Evolutionary conservation across 768 basidiomycete species (phyloP).

Genomic region (Lactifluus echinatus): DNA sequence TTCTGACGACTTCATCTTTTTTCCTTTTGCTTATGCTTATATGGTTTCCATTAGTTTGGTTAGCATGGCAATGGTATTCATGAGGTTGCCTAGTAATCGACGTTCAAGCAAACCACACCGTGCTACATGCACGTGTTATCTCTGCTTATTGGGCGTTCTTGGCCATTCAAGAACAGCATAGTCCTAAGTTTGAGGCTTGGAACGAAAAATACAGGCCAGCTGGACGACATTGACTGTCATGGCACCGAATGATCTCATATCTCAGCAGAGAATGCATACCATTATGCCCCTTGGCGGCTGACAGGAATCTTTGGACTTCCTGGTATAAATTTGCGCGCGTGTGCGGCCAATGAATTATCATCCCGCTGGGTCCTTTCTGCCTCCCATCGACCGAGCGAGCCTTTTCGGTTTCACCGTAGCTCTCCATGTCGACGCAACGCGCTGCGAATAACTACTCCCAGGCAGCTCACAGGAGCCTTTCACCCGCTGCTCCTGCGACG

Average conservation of each 20-base stretch:
- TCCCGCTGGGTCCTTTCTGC: neutral
- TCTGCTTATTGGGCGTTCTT: neutral
- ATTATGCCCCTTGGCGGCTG: neutral
- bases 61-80: slow-evolving; percentile 1
- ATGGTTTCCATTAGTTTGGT: neutral
- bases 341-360: neutral
- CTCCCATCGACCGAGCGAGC: neutral
- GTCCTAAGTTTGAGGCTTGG: neutral
- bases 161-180: neutral
- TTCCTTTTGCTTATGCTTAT: neutral
- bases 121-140: neutral
- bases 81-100: neutral
- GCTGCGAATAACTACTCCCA: neutral
- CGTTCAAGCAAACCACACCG: neutral
- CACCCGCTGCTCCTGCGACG: neutral
- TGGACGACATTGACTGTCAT: neutral
- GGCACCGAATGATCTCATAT: neutral
- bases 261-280: neutral
- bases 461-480: neutral
- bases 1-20: neutral
- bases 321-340: neutral
- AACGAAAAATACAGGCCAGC: neutral
- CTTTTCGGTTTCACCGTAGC: neutral
- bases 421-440: neutral
- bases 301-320: neutral